Conservation (phyloP, 2,329 filamentous ascomycete species). For the Paracoccidioides brasiliensis region DNA sequence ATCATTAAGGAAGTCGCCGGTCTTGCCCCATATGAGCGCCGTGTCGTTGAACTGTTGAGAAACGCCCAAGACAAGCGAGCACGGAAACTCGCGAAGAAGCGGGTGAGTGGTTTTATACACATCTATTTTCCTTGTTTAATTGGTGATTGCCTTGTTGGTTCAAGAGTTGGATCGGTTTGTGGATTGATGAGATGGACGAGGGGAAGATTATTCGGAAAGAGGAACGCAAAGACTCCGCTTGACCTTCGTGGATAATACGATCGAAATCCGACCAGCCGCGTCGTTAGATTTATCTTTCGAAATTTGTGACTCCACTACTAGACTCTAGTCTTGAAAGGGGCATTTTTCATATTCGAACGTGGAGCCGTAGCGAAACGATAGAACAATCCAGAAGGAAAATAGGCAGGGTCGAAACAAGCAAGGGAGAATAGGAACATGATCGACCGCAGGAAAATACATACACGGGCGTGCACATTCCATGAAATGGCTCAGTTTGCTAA, state of each 20-base stretch:
- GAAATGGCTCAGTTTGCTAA: background rate
- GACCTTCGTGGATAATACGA: background rate
- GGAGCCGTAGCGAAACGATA: background rate
- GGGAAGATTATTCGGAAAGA: background rate
- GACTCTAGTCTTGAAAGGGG: background rate
- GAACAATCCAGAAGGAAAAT: background rate
- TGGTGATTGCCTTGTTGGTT: background rate
- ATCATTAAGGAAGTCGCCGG: slow-evolving; percentile 97
- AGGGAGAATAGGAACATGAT: background rate
- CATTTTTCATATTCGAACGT: background rate
- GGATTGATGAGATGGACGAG: background rate
- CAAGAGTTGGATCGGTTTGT: background rate
- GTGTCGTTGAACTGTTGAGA: slow-evolving; percentile 95
- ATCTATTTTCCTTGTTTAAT: slow-evolving; percentile 15
- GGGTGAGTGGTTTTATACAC: slow-evolving; percentile 46
- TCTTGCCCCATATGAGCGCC: slow-evolving; percentile 91
- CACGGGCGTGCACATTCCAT: background rate
- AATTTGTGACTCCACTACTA: background rate
- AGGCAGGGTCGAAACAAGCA: background rate
- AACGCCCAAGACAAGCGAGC: slow-evolving; percentile 99
- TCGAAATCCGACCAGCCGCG: background rate
- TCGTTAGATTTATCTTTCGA: background rate
- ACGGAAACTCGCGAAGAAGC: slow-evolving; percentile 98
- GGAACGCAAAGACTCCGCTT: background rate
- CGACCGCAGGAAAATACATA: background rate